These are phyloP conservation scores for Ceratobasidium sp. DNA, from an alignment of 1,284 basidiomycete species.

Conservation along the genomic window DNA sequence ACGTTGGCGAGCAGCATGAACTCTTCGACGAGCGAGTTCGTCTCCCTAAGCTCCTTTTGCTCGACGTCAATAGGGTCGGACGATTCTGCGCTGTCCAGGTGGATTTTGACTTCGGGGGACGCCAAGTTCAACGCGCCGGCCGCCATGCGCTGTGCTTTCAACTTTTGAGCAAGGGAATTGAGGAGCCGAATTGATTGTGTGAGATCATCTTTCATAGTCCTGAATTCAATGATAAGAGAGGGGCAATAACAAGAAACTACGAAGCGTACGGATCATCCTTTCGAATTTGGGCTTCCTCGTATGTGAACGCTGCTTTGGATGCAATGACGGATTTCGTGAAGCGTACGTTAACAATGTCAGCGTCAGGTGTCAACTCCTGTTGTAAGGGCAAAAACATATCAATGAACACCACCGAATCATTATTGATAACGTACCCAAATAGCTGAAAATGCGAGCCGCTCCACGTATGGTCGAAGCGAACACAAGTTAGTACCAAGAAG, in stretches of 20 bases:
- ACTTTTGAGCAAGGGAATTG: constrained; percentile 88
- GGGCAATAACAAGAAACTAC: neutral
- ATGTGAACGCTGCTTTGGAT: constrained; percentile 97
- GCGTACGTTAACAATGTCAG: constrained; percentile 90
- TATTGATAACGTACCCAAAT: constrained; percentile 96
- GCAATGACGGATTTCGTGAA: constrained; percentile 98
- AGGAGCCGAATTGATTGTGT: constrained; percentile 91
- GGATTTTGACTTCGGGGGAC: constrained; percentile 97
- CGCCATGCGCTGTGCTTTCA: constrained; percentile 89
- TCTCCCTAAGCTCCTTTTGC: constrained; percentile 93
- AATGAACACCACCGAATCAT: constrained; percentile 13
- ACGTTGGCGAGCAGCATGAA: constrained; percentile 99
- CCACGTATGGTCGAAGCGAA: constrained; percentile 92
- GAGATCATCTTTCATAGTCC: constrained; percentile 84
- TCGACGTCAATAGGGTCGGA: constrained; percentile 98
- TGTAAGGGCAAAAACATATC: constrained; percentile 9
- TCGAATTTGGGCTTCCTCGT: constrained; percentile 94
- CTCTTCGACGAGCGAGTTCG: constrained; percentile 97
- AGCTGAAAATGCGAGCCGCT: constrained; percentile 94
- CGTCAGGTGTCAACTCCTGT: constrained; percentile 87
- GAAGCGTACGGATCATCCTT: constrained; percentile 87
- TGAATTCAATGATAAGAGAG: constrained; percentile 54
- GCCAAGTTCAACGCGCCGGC: constrained; percentile 97
- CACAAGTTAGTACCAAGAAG: constrained; percentile 97
- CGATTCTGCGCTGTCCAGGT: constrained; percentile 92